Evolutionary conservation across 257 asterid species (phyloP).

Genomic region (Plantago major): DNA sequence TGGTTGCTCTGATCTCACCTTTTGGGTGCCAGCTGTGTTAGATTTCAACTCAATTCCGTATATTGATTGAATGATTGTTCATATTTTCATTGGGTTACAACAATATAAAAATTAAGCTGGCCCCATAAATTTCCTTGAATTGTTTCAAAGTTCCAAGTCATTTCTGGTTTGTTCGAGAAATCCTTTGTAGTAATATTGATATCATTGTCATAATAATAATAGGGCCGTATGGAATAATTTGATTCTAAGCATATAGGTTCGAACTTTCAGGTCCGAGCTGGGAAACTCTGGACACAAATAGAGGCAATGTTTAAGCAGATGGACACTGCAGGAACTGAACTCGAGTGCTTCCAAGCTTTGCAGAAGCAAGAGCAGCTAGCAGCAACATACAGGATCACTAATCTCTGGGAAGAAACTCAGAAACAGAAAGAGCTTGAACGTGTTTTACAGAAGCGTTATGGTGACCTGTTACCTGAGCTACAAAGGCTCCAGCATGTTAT

Average conservation of each 20-base stretch:
- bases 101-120: too few species aligned
- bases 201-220: not conserved
- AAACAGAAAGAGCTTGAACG: conserved; percentile 92
- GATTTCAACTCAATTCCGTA: not conserved
- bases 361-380: conserved; percentile 79
- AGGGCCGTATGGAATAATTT: not conserved
- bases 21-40: not conserved
- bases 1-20: not conserved
- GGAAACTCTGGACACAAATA: conserved; percentile 69
- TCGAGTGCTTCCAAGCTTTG: conserved; percentile 75
- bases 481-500: conserved; percentile 46
- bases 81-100: too few species aligned
- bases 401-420: conserved; percentile 97
- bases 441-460: conserved; percentile 61
- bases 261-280: conserved; percentile 58
- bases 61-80: too few species aligned
- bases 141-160: not conserved
- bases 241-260: conserved; percentile 11
- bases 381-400: conserved; percentile 69
- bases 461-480: conserved; percentile 50
- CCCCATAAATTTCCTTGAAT: too few species aligned
- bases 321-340: conserved; percentile 89
- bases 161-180: not conserved
- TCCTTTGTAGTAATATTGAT: not conserved
- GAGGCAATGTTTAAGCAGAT: conserved; percentile 75